Conservation (phyloP, 805 yeast genomes). For the Candida qinlingensis region DNA sequence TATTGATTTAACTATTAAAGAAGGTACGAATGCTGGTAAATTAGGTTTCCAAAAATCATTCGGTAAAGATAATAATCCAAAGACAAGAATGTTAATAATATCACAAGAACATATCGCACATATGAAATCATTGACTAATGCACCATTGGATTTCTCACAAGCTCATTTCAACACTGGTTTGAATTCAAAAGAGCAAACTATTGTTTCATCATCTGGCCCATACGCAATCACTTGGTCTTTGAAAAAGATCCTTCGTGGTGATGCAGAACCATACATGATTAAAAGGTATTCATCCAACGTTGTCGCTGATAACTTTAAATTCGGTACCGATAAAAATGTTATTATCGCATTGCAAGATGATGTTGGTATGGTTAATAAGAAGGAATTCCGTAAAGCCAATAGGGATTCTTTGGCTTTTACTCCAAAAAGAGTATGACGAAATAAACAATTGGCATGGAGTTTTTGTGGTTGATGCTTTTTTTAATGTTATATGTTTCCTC, state of each 20-base stretch:
- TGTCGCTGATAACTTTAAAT: conserved; percentile 74
- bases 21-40: conserved; percentile 53
- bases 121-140: conserved; percentile 45
- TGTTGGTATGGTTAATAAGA: conserved; percentile 62
- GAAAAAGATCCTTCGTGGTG: conserved; percentile 49
- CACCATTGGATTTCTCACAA: conserved; percentile 53
- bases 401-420: conserved; percentile 36
- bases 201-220: conserved; percentile 77
- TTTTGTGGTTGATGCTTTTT: background rate
- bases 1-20: conserved; percentile 58
- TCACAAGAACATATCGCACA: conserved; percentile 68
- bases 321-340: conserved; percentile 65
- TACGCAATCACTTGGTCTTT: conserved; percentile 80
- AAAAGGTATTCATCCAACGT: conserved; percentile 56
- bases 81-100: conserved; percentile 61
- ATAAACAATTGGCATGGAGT: background rate
- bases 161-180: conserved; percentile 76
- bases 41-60: conserved; percentile 64
- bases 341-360: conserved; percentile 72
- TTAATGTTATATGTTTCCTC: background rate
- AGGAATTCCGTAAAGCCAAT: conserved; percentile 53
- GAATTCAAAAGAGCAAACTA: conserved; percentile 59
- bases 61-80: conserved; percentile 59
- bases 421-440: conserved; percentile 8
- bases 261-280: conserved; percentile 53